phyloP scores from a whole-genome alignment of 805 yeast species.

The Saccharomycopsis sp. region DNA sequence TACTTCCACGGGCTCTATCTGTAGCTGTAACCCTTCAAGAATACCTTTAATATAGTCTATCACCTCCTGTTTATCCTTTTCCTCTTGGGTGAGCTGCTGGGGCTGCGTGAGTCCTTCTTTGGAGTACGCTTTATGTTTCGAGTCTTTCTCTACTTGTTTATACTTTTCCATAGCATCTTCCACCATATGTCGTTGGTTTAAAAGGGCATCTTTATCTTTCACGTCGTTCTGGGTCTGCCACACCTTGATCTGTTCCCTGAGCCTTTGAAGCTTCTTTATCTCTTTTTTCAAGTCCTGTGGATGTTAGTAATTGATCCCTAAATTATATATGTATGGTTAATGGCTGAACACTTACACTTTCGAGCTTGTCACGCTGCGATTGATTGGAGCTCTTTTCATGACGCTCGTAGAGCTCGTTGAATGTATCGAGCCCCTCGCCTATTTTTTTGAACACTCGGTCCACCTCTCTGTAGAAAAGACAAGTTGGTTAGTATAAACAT shows the following conservation, averaged over 20 bases:
- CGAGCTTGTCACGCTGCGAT: conserved; percentile 89
- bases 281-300: conserved; percentile 64
- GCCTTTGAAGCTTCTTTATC: conserved; percentile 87
- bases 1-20: conserved; percentile 18
- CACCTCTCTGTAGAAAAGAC: conserved; percentile 36
- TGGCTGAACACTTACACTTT: conserved; percentile 30
- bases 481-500: conserved; percentile 2
- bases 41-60: conserved; percentile 50
- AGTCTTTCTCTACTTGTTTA: conserved; percentile 86
- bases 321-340: neutral
- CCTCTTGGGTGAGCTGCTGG: conserved; percentile 19
- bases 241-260: conserved; percentile 88
- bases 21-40: conserved; percentile 19
- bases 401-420: conserved; percentile 51
- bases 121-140: conserved; percentile 90
- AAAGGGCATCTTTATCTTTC: conserved; percentile 56
- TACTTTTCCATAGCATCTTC: conserved; percentile 89
- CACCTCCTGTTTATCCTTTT: conserved; percentile 28
- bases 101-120: conserved; percentile 74
- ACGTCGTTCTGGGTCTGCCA: conserved; percentile 91
- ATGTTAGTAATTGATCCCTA: neutral
- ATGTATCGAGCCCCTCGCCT: conserved; percentile 48
- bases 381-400: conserved; percentile 51
- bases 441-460: conserved; percentile 59
- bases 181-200: conserved; percentile 13